Evolutionary conservation across 768 basidiomycete genomes (phyloP).

Genomic region (Hericium coralloides): DNA sequence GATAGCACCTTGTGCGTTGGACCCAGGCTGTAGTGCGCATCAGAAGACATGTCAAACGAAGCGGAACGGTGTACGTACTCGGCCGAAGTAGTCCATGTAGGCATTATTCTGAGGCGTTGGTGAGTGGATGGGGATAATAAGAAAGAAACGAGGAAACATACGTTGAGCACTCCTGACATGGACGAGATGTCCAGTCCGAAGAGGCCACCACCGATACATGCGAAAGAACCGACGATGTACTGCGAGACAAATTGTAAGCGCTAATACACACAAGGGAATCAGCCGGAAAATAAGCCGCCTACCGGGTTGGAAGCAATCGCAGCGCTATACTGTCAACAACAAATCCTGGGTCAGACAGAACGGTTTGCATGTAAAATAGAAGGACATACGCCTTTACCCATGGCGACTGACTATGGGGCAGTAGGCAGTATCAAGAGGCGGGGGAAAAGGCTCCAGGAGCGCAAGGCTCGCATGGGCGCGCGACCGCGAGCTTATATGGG

Average conservation of each 20-base stretch:
- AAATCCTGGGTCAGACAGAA: neutral
- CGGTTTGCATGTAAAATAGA: neutral
- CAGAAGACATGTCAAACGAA: neutral
- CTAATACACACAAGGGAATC: neutral
- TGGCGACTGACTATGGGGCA: neutral
- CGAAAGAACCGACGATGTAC: slow-evolving; percentile 75
- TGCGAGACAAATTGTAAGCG: slow-evolving; percentile 17
- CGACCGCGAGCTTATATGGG: no score
- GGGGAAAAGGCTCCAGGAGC: no score
- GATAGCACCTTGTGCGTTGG: slow-evolving; percentile 59
- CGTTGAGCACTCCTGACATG: slow-evolving; percentile 68
- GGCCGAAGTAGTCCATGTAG: slow-evolving; percentile 23
- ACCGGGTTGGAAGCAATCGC: slow-evolving; percentile 54
- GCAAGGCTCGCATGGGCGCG: no score
- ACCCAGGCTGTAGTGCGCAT: slow-evolving; percentile 28
- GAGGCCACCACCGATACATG: slow-evolving; percentile 73
- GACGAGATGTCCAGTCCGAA: slow-evolving; percentile 80
- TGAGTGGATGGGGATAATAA: neutral
- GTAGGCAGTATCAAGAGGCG: no score
- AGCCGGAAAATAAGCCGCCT: slow-evolving; percentile 2
- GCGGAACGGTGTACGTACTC: slow-evolving; percentile 8
- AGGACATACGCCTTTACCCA: slow-evolving; percentile 22
- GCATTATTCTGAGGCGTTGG: slow-evolving; percentile 22
- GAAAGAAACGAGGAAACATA: slow-evolving; percentile 18
- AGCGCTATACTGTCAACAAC: slow-evolving; percentile 36